Evolutionary conservation across 106 monocot genomes (phyloP).

Genomic region (Iris macrosiphon): DNA sequence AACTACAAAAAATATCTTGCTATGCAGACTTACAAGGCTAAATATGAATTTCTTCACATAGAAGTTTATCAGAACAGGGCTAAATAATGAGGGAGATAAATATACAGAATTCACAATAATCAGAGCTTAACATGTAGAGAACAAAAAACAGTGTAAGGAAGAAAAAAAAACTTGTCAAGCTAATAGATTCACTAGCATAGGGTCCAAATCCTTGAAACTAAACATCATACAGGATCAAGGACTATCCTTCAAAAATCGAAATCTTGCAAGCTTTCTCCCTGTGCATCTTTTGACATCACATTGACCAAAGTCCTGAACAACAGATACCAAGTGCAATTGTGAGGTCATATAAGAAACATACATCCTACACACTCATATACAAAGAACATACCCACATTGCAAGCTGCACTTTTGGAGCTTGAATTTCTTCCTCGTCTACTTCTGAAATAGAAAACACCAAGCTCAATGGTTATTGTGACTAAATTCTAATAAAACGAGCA

Average conservation of each 20-base stretch:
- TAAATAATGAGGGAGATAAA: too few relatives aligned
- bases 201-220: neutral
- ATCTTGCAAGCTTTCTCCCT: conserved; percentile 91
- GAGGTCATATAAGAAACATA: neutral
- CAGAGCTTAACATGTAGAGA: neutral
- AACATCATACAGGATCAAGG: conserved; percentile 1
- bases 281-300: conserved; percentile 95
- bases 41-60: too few relatives aligned
- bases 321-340: neutral
- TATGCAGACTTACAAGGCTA: too few relatives aligned
- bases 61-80: too few relatives aligned
- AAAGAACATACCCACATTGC: conserved; percentile 90
- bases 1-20: too few relatives aligned
- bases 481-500: neutral
- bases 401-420: conserved; percentile 59
- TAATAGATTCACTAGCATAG: neutral
- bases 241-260: conserved; percentile 83
- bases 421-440: conserved; percentile 38
- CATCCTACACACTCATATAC: neutral
- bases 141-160: too few relatives aligned
- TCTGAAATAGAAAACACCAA: conserved; percentile 26
- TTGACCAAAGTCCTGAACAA: conserved; percentile 93
- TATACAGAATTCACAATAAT: neutral
- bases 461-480: neutral
- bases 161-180: too few relatives aligned